Percentiles rank a stretch among this genome's conserved stretches.
Evolutionary conservation across 208 protist species (phyloP).

Genomic region (Giardia muris): DNA sequence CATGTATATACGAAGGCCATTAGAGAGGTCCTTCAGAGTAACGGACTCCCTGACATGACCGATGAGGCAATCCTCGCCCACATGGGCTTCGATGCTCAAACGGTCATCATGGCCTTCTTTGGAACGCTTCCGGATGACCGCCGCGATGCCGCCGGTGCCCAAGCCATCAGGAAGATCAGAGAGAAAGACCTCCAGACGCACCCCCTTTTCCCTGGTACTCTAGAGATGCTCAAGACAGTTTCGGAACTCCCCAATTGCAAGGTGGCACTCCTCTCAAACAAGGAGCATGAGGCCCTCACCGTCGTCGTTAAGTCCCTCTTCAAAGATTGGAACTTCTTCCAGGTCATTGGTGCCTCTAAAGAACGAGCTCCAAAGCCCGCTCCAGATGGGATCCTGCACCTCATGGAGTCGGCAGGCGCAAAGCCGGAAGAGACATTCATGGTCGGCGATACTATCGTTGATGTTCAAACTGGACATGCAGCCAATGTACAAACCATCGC

Average conservation of each 20-base stretch:
- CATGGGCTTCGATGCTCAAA: neutral
- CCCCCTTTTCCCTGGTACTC: neutral
- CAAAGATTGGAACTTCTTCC: neutral
- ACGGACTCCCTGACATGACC: neutral
- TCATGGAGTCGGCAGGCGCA: neutral
- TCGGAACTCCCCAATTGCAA: neutral
- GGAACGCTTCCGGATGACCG: neutral
- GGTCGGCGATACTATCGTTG: neutral
- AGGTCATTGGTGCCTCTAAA: neutral
- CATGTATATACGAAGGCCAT: neutral
- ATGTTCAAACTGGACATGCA: neutral
- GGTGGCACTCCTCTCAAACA: neutral
- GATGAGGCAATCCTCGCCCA: neutral
- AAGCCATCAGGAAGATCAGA: neutral
- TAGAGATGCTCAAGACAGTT: neutral
- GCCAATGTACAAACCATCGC: neutral
- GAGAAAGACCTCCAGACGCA: neutral
- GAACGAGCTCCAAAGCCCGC: neutral
- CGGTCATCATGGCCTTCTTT: neutral
- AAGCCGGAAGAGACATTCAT: neutral
- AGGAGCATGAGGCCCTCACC: neutral
- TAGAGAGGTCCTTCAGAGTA: neutral
- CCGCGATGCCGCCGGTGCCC: neutral
- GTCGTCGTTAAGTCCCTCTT: neutral
- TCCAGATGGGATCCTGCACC: neutral